Evolutionary conservation across 2,329 filamentous ascomycete genomes (phyloP).

Genomic region (Botrytis porri): DNA sequence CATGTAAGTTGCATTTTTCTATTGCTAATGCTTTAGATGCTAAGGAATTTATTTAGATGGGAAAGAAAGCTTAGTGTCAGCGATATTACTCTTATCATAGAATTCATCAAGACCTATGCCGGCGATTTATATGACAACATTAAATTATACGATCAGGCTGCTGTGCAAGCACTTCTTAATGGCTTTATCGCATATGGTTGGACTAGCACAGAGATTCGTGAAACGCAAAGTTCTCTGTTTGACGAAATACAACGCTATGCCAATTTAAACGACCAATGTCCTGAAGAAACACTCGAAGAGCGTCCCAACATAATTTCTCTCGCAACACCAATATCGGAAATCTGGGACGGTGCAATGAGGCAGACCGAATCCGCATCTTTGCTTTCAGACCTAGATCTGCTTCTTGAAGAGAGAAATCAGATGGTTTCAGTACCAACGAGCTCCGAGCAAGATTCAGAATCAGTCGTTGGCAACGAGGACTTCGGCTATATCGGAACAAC

Average conservation of each 20-base stretch:
- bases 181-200: background rate
- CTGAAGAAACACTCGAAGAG: background rate
- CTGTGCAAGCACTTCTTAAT: background rate
- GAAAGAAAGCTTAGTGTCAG: background rate
- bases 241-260: background rate
- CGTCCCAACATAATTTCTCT: background rate
- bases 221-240: background rate
- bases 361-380: background rate
- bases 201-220: background rate
- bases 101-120: background rate
- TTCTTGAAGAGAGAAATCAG: background rate
- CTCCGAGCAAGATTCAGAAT: background rate
- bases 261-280: background rate
- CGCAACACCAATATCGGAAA: background rate
- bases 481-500: background rate
- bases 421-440: background rate
- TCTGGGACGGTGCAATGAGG: background rate
- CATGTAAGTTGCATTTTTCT: background rate
- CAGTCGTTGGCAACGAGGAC: background rate
- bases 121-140: background rate
- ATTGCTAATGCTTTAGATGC: background rate
- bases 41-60: background rate
- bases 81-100: background rate
- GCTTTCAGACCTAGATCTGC: background rate
- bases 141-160: background rate